Evolutionary conservation across 2,329 filamentous ascomycete genomes (phyloP).

Genomic region (Diaporthe helianthi): DNA sequence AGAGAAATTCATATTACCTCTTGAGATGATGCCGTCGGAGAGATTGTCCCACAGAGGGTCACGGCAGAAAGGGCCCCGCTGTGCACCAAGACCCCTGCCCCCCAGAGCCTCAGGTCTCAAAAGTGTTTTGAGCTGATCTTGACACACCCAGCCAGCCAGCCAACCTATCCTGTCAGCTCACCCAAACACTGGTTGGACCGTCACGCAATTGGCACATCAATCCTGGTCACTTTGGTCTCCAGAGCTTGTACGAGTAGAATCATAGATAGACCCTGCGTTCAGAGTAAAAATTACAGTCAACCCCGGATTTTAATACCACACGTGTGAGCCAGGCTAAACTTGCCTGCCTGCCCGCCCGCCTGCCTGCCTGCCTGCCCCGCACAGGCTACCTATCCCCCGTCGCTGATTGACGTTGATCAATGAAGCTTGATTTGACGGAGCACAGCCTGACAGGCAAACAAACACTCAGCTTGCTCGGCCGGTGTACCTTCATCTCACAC

Average conservation of each 20-base stretch:
- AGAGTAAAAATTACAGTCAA: background rate
- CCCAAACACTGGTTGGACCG: slow-evolving; percentile 1
- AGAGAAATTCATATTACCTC: too few relatives aligned
- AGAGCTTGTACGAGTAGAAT: too few relatives aligned
- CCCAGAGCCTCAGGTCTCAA: slow-evolving; percentile 17
- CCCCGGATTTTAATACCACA: background rate
- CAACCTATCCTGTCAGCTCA: too few relatives aligned
- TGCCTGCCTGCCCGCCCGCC: background rate
- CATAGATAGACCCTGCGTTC: too few relatives aligned
- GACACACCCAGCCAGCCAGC: slow-evolving; percentile 41
- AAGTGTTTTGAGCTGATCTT: slow-evolving; percentile 35
- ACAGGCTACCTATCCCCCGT: background rate
- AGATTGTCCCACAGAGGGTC: background rate
- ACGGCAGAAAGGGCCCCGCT: background rate
- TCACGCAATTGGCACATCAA: slow-evolving; percentile 17
- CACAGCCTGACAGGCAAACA: background rate
- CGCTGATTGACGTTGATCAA: slow-evolving; percentile 25
- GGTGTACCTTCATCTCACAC: background rate
- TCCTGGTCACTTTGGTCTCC: slow-evolving; percentile 2
- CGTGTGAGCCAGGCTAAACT: background rate
- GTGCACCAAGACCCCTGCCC: slow-evolving; percentile 14
- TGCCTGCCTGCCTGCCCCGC: slow-evolving; percentile 23
- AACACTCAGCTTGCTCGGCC: background rate
- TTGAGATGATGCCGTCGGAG: background rate
- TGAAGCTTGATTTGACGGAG: slow-evolving; percentile 21